Base-by-base conservation (phyloP, 1,284 basidiomycete species). In the Neolentinus lepideus region DNA sequence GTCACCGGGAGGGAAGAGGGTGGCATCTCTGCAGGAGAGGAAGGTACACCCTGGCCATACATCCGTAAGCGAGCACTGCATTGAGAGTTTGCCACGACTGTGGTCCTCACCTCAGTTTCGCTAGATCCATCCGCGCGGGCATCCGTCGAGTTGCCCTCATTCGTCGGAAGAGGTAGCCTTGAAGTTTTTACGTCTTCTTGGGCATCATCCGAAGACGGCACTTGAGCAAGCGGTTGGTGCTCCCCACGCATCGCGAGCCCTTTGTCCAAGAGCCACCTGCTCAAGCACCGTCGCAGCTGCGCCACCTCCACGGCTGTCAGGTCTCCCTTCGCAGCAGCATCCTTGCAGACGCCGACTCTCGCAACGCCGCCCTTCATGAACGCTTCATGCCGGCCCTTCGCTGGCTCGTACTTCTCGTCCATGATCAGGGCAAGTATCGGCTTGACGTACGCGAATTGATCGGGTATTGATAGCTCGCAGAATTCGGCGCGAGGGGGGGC, bases 371-470 rank as follows among this genome's bases (percentile, higher is more conserved):
- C 85, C 29, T 69, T 75, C 62, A 89, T 76, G 62, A 84, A 90
- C 1, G 63, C 65, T 1, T 71, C 69, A 57, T 88, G 80, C 21
- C 72, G 72, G 19, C 63, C 59, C 54, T 60, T 66, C 1, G 79
- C 77, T 3, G 88, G 88, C 2, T 58, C 62, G 63, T 86, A 90
- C 25, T 66, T 60, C 31, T 78, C 76, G 35, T 74, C 75, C 27
- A 90, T 66, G 46, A 88, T 77, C 1, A 80, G 80, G 24, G 64
- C 67, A 48, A 90, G 68, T 16, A 89, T 73, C 1, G 82, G 81
- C 58, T 83, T 86, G 26, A 79, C 75, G 62, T 87, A 85, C 19
- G 71, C 74, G 55, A 89, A 78, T 61, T 90, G 85, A 48, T 78
- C 69, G 10, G 71, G 71, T n/a, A 86, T 71, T 6, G 73, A 57